These are phyloP conservation scores for Aurantiochytrium sp. DNA, from an alignment of 108 stramenopile genomes.

Conservation along the genomic window DNA sequence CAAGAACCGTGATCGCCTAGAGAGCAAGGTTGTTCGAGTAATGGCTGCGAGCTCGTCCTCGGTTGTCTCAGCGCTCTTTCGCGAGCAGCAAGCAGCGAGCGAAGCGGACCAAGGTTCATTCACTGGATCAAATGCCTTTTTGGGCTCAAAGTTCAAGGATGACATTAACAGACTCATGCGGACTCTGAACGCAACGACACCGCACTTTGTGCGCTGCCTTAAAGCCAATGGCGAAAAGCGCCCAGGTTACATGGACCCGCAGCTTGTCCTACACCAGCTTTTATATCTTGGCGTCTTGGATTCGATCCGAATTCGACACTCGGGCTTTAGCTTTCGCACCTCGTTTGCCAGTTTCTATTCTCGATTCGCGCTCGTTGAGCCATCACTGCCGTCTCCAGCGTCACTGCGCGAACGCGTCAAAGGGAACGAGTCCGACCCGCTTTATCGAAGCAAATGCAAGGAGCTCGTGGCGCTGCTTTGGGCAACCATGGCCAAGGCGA, in stretches of 20 bases:
- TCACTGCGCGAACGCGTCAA: neutral
- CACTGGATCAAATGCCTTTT: constrained; percentile 22
- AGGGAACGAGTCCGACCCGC: neutral
- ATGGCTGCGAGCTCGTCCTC: neutral
- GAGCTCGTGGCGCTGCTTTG: neutral
- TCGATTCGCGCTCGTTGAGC: constrained; percentile 25
- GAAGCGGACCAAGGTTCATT: neutral
- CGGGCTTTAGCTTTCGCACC: constrained; percentile 25
- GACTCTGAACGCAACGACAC: constrained; percentile 77
- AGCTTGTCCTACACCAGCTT: neutral
- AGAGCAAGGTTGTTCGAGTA: neutral
- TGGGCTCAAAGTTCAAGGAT: constrained; percentile 66
- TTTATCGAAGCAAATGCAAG: neutral
- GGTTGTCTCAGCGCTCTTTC: neutral
- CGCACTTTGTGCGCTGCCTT: constrained; percentile 95
- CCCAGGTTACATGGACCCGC: neutral
- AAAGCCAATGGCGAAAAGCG: constrained; percentile 74
- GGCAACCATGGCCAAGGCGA: neutral
- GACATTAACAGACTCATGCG: constrained; percentile 71
- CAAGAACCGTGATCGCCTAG: constrained; percentile 29
- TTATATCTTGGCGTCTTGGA: constrained; percentile 17
- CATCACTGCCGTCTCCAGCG: neutral
- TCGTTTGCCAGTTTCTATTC: constrained; percentile 23
- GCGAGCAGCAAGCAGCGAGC: neutral
- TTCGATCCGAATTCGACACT: neutral